These are phyloP conservation scores for Escallonia herrerae DNA, from an alignment of 129 eudicot species.

Conservation along the genomic window DNA sequence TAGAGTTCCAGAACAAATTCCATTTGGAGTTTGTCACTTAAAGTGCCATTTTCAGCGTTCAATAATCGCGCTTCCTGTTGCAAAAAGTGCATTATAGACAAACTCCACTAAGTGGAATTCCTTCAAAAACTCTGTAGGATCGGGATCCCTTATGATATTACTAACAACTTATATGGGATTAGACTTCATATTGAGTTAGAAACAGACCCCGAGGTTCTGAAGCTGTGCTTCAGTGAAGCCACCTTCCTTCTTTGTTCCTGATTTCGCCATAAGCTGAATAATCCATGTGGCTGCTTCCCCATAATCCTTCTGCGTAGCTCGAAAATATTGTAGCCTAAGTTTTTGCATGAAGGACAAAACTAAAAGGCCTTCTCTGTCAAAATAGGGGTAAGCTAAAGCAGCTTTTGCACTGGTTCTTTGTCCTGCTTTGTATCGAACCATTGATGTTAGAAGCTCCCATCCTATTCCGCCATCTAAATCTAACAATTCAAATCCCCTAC, in stretches of 20 bases:
- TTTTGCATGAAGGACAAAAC: constrained; percentile 80
- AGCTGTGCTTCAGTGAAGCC: constrained; percentile 98
- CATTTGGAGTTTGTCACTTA: too few species aligned
- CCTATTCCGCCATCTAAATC: constrained; percentile 93
- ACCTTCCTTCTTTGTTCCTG: constrained; percentile 91
- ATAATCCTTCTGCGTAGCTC: constrained; percentile 95
- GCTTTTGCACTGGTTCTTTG: constrained; percentile 87
- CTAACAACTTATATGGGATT: not conserved
- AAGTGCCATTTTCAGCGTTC: too few species aligned
- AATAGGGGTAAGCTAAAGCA: constrained; percentile 92
- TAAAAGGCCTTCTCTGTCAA: constrained; percentile 78
- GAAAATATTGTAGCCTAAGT: constrained; percentile 57
- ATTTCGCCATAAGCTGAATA: constrained; percentile 81
- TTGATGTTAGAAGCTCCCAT: constrained; percentile 92
- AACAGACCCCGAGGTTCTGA: constrained; percentile 65
- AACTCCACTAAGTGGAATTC: too few species aligned
- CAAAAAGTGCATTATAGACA: too few species aligned
- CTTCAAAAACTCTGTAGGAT: too few species aligned
- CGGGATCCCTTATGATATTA: too few species aligned
- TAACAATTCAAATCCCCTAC: constrained; percentile 81
- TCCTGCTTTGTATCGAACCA: constrained; percentile 91
- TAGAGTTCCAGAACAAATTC: too few species aligned
- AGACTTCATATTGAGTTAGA: not conserved
- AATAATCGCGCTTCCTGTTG: too few species aligned
- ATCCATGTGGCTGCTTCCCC: constrained; percentile 81